Base-by-base conservation (phyloP, 192 early-diverging fungal species). In the Diversispora eburnea region DNA sequence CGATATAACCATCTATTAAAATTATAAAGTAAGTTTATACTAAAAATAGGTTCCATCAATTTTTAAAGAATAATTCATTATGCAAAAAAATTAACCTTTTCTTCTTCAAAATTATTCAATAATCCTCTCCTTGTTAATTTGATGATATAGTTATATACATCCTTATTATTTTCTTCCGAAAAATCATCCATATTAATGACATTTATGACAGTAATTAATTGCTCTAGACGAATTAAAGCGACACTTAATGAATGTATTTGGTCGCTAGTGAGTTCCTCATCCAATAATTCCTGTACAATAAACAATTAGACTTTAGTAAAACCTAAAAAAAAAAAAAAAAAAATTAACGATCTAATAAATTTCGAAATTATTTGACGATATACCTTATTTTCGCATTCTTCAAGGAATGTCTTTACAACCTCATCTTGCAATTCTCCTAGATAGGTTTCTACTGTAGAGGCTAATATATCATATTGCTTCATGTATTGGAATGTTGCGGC, bases 401-500 rank as follows among this genome's bases (percentile, higher is more conserved):
- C 49, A 47, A 70, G 46, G 7, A 82, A 74, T 20, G 76, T 72
- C n/a, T 52, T 57, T 0, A 76, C 57, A 15, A 82, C 74, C 6
- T 51, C 60, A 25, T 78, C 77, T 17, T 78, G 77, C 4, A 83
- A 65, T 45, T 80, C 67, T 10, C 77, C 76, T 33, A 87, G 72
- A 22, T 71, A 72, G n/a, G 76, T 41, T n/a, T 84, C 78, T n/a
- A 77, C 80, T 8, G 75, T 72, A 3, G 75, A 59, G 7, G 71
- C 52, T 46, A 87, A 69, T 62, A 72, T 78, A 20, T 77, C 76
- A 8, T 74, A 77, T 4, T 77, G 33, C n/a, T 70, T 75, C 69
- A 87, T 77, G 13, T 78, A 71, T 8, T 76, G 73, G 5, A 87
- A 61, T 22, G 81, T 77, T 46, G 57, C 39, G n/a, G 78, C 80